Evolutionary conservation across 768 basidiomycete species (phyloP).

Genomic region (Dacryopinax spathularia): DNA sequence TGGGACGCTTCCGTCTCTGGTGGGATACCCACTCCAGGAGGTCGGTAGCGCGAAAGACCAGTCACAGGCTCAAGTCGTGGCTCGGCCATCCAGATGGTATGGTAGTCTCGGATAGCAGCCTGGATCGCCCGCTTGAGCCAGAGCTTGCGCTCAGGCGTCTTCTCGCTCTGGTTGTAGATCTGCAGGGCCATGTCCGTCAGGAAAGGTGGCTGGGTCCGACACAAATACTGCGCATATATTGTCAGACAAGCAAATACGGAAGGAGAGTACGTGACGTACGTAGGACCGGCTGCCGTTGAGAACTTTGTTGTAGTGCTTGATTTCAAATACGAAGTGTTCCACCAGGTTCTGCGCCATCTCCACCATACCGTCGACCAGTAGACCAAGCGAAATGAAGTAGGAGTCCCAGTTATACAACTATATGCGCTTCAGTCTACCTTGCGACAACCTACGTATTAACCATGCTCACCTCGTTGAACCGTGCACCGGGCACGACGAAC

Average conservation of each 20-base stretch:
- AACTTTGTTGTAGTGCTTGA: constrained; percentile 85
- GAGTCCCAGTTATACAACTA: constrained; percentile 93
- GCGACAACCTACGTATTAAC: background rate
- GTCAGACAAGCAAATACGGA: background rate
- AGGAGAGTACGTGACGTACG: constrained; percentile 17
- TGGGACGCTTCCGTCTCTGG: constrained; percentile 98
- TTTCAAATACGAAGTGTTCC: constrained; percentile 98
- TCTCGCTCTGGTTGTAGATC: constrained; percentile 91
- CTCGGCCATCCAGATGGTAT: constrained; percentile 89
- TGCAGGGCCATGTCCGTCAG: constrained; percentile 96
- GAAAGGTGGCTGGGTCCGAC: constrained; percentile 94
- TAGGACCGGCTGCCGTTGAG: constrained; percentile 85
- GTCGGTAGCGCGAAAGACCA: constrained; percentile 86
- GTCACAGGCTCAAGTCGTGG: constrained; percentile 91
- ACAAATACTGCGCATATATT: constrained; percentile 67
- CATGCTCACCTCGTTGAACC: constrained; percentile 69
- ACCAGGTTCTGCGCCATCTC: constrained; percentile 96
- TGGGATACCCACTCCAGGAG: constrained; percentile 87
- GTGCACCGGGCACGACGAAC: constrained; percentile 91
- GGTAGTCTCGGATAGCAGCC: constrained; percentile 97
- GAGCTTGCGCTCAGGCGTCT: constrained; percentile 60
- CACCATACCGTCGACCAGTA: constrained; percentile 87
- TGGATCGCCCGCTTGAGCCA: constrained; percentile 95
- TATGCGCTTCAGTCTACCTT: background rate
- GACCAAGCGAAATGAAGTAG: constrained; percentile 84